A percentile compares a stretch with the other conserved stretches of the same genome.
Conservation (phyloP, 495 filamentous ascomycete genomes). For the Podospora pseudopauciseta region DNA sequence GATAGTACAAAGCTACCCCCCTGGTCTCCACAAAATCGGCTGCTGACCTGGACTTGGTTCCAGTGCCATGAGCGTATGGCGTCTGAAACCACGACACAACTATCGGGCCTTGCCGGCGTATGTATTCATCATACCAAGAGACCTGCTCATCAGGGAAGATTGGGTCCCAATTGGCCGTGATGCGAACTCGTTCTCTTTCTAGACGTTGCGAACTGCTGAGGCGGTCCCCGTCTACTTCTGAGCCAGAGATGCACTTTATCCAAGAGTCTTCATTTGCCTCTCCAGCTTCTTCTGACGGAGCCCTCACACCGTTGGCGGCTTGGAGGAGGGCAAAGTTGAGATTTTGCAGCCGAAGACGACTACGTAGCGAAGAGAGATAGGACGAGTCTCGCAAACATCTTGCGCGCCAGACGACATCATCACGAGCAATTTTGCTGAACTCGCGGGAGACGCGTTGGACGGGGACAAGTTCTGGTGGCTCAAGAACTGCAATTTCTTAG, state of each 20-base stretch:
- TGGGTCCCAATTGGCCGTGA: conserved; percentile 78
- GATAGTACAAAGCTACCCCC: conserved; percentile 64
- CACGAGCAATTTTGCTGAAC: conserved; percentile 65
- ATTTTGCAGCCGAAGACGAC: conserved; percentile 35
- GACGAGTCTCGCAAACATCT: conserved; percentile 69
- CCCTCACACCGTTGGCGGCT: conserved; percentile 15
- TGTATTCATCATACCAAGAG: conserved; percentile 86
- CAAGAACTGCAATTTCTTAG: conserved; percentile 53
- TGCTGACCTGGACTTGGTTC: conserved; percentile 22
- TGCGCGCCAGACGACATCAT: conserved; percentile 71
- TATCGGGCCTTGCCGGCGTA: conserved; percentile 73
- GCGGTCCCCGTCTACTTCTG: neutral
- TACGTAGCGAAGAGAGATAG: conserved; percentile 48
- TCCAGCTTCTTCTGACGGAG: conserved; percentile 1
- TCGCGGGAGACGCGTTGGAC: conserved; percentile 69
- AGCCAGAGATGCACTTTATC: neutral
- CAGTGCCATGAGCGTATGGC: conserved; percentile 19
- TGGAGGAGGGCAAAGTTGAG: neutral
- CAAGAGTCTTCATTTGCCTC: neutral
- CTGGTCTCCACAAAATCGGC: conserved; percentile 48
- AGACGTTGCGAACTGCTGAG: conserved; percentile 10
- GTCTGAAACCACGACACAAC: conserved; percentile 71
- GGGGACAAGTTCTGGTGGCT: conserved; percentile 61
- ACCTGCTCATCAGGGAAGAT: conserved; percentile 62
- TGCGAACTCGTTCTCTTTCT: conserved; percentile 46